phyloP scores from a whole-genome alignment of 129 eudicot species.

The Centella asiatica region DNA sequence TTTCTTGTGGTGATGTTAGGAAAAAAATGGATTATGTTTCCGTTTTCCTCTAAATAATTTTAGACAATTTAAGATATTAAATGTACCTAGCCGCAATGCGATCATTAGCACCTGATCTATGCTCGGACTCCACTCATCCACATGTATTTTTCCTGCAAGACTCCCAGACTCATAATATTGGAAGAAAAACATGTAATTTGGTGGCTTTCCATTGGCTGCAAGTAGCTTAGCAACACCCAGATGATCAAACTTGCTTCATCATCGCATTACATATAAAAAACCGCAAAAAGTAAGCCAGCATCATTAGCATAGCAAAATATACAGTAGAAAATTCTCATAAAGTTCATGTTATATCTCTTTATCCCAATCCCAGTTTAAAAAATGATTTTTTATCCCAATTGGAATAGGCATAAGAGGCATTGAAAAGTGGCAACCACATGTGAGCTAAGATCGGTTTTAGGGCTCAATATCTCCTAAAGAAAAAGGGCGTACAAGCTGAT shows the following conservation, averaged over 20 bases:
- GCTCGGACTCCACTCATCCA: conserved; percentile 79
- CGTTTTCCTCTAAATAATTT: neutral
- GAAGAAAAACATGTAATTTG: conserved; percentile 91
- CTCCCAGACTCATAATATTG: conserved; percentile 61
- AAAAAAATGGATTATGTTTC: neutral
- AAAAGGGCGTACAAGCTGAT: no score
- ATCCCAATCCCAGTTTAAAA: no score
- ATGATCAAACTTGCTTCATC: conserved; percentile 80
- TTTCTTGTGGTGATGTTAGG: neutral
- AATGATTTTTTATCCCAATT: no score
- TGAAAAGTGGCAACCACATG: no score
- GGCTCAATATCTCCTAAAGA: no score
- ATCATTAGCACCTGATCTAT: conserved; percentile 43
- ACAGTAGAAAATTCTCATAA: neutral
- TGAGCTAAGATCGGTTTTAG: no score
- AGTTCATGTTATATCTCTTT: neutral
- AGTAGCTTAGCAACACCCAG: conserved; percentile 66
- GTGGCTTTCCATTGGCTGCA: conserved; percentile 90
- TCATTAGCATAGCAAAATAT: neutral
- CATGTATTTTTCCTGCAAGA: conserved; percentile 73
- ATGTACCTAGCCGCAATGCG: conserved; percentile 51
- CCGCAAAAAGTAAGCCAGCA: conserved; percentile 3
- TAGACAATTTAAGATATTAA: neutral
- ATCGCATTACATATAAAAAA: conserved; percentile 18
- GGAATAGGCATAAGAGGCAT: no score